Conservation (phyloP, 148 eudicot genomes). For the Hydrangea macrophylla region DNA sequence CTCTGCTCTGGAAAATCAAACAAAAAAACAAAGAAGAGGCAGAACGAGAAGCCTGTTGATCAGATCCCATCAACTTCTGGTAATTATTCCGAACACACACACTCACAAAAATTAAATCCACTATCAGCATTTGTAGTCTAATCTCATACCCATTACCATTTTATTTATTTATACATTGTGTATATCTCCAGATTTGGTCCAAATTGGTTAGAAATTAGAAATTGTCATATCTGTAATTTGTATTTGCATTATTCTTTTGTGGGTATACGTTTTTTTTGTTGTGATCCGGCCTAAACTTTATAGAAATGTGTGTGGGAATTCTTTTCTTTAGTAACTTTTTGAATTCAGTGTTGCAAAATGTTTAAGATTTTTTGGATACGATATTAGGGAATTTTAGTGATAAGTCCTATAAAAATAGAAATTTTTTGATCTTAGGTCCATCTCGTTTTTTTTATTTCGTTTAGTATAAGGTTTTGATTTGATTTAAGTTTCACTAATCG, state of each 20-base stretch:
- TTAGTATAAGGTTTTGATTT: no score
- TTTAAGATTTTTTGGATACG: neutral
- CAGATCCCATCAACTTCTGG: constrained; percentile 44
- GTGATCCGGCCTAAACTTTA: neutral
- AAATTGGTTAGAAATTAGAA: neutral
- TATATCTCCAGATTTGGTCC: neutral
- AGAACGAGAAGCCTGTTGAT: constrained; percentile 20
- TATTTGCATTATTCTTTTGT: neutral
- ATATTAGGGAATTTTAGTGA: no score
- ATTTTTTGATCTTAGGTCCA: no score
- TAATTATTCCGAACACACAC: neutral
- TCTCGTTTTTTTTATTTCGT: no score
- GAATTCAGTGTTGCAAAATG: neutral
- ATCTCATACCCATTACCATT: neutral
- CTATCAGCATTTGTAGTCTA: no score
- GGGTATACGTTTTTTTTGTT: neutral
- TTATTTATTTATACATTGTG: no score
- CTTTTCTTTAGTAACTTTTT: neutral
- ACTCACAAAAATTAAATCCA: neutral
- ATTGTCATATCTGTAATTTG: no score
- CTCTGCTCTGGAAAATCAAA: constrained; percentile 32
- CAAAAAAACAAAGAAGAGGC: constrained; percentile 26
- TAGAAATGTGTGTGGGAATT: neutral
- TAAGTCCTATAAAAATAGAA: no score
- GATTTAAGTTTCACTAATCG: no score